Percentiles rank a stretch among this genome's conserved stretches.
Conservation (phyloP, 2,329 filamentous ascomycete genomes). For the Exophiala dermatitidis region DNA sequence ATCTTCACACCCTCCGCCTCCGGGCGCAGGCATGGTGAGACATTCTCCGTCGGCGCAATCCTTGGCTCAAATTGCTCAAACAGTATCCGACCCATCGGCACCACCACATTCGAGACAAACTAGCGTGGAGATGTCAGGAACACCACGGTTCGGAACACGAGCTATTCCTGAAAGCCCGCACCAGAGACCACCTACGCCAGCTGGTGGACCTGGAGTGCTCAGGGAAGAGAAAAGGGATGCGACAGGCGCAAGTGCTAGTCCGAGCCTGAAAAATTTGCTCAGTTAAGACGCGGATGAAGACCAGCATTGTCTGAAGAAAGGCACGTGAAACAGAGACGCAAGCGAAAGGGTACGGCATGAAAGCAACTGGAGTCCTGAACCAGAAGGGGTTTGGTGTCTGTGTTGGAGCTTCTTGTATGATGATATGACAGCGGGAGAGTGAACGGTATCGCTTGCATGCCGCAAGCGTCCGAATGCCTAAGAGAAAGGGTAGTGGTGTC, state of each 20-base stretch:
- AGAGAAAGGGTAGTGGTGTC: no score
- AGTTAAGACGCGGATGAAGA: slow-evolving; percentile 41
- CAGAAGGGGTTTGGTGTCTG: no score
- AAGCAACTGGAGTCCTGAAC: no score
- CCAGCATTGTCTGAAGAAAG: no score
- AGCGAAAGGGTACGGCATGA: no score
- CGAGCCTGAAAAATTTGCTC: slow-evolving; percentile 66
- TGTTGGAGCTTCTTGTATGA: no score
- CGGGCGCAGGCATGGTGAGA: slow-evolving; percentile 7
- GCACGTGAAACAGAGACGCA: no score
- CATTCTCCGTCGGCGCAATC: slow-evolving; percentile 19
- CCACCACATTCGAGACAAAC: slow-evolving; percentile 16
- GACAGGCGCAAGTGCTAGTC: slow-evolving; percentile 68
- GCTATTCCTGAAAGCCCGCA: slow-evolving; percentile 15
- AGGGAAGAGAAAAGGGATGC: slow-evolving; percentile 24
- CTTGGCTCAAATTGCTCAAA: slow-evolving; percentile 20
- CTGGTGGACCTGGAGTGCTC: slow-evolving; percentile 20
- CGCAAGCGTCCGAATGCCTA: no score
- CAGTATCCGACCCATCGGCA: slow-evolving; percentile 12
- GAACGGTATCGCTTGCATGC: no score
- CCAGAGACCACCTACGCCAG: slow-evolving; percentile 19
- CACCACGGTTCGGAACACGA: slow-evolving; percentile 14
- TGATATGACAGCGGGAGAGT: no score
- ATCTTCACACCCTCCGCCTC: slow-evolving; percentile 10
- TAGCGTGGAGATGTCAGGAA: slow-evolving; percentile 17